These are phyloP conservation scores for Ephemerocybe angulata DNA, from an alignment of 768 basidiomycete genomes.

Conservation along the genomic window DNA sequence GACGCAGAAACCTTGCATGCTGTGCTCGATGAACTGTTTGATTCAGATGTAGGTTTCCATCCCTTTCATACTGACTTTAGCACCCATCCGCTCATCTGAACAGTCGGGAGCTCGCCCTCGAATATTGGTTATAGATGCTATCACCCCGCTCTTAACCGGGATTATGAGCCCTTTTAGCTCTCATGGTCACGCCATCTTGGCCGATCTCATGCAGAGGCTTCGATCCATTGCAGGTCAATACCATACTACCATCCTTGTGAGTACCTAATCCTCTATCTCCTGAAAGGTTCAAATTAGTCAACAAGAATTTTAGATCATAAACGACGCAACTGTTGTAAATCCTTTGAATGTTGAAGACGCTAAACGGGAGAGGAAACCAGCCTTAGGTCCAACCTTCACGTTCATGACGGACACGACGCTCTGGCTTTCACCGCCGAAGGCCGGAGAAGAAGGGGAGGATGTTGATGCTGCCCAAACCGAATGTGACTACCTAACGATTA, in stretches of 20 bases:
- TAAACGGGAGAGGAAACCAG: constrained; percentile 50
- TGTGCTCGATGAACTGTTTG: constrained; percentile 43
- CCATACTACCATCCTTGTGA: constrained; percentile 51
- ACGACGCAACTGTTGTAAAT: constrained; percentile 42
- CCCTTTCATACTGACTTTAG: neutral
- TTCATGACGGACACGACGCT: constrained; percentile 69
- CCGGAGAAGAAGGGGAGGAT: neutral
- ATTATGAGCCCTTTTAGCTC: constrained; percentile 62
- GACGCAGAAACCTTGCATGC: constrained; percentile 52
- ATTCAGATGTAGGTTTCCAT: constrained; percentile 15
- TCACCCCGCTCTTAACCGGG: constrained; percentile 63
- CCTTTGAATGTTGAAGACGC: constrained; percentile 16
- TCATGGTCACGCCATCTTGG: constrained; percentile 76
- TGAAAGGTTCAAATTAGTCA: neutral
- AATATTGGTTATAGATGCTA: constrained; percentile 60
- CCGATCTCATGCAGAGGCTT: constrained; percentile 63
- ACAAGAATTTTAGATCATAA: constrained; percentile 48
- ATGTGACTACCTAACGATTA: neutral
- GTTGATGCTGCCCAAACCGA: neutral
- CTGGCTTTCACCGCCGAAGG: constrained; percentile 49
- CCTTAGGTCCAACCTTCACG: constrained; percentile 72
- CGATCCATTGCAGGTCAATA: constrained; percentile 44
- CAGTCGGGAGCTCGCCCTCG: constrained; percentile 18
- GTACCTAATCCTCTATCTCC: too few species aligned
- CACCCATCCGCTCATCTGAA: neutral